These are phyloP conservation scores for Coemansia reversa DNA, from an alignment of 192 early-diverging fungal genomes.

Conservation along the genomic window DNA sequence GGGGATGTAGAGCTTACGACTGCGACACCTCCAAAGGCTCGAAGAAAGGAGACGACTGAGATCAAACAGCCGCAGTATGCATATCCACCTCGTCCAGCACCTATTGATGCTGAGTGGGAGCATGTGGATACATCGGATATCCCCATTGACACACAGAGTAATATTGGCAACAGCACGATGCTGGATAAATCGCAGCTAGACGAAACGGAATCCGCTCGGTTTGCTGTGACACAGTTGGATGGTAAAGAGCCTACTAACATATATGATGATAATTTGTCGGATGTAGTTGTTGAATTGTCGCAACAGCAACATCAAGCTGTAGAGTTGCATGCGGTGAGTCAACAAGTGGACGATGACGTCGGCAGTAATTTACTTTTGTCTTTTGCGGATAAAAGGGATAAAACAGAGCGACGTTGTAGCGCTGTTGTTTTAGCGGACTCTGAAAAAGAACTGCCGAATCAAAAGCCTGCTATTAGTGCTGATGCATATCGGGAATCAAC, in stretches of 20 bases:
- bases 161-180: neutral
- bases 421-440: too few relatives aligned
- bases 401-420: neutral
- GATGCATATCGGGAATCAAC: too few relatives aligned
- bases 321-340: conserved; percentile 8
- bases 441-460: too few relatives aligned
- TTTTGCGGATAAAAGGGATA: neutral
- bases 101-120: conserved; percentile 48
- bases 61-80: conserved; percentile 2
- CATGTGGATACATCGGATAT: conserved; percentile 13
- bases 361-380: neutral
- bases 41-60: neutral
- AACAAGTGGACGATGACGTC: neutral
- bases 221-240: conserved; percentile 1
- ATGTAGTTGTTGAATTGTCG: neutral
- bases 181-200: conserved; percentile 1
- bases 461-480: too few relatives aligned
- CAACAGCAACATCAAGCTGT: conserved; percentile 8
- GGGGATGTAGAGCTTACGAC: too few relatives aligned
- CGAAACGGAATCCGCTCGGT: neutral
- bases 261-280: neutral
- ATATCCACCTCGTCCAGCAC: conserved; percentile 38
- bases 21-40: too few relatives aligned
- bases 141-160: conserved; percentile 1
- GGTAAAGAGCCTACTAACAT: neutral